Percentiles rank a stretch among this genome's conserved stretches.
These are phyloP conservation scores for Capronia epimyces DNA, from an alignment of 2,329 filamentous ascomycete genomes.

Conservation along the genomic window DNA sequence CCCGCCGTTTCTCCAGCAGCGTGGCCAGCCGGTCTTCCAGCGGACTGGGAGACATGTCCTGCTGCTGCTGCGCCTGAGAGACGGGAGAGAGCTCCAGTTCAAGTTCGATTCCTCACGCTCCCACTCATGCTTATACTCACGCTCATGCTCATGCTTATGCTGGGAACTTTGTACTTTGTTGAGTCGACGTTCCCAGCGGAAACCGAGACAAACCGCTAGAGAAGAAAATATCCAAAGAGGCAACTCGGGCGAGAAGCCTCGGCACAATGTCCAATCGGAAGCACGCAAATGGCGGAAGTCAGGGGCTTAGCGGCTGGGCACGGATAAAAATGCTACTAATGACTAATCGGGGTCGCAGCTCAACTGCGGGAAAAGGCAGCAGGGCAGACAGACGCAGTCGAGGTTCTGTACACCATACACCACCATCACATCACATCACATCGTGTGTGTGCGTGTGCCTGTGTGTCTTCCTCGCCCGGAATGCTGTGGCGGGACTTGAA, in stretches of 20 bases:
- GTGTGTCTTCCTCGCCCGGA: background rate
- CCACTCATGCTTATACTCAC: too few relatives aligned
- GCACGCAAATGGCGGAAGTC: constrained; percentile 1
- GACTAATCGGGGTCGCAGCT: too few relatives aligned
- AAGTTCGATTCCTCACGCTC: too few relatives aligned
- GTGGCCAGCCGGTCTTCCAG: constrained; percentile 22
- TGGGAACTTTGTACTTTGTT: too few relatives aligned
- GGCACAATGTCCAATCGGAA: constrained; percentile 15
- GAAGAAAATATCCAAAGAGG: background rate
- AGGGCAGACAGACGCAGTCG: too few relatives aligned
- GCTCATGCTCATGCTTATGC: too few relatives aligned
- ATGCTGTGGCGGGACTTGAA: constrained; percentile 59
- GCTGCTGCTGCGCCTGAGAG: too few relatives aligned
- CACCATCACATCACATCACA: too few relatives aligned
- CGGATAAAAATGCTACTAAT: constrained; percentile 7
- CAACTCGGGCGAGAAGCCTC: constrained; percentile 3
- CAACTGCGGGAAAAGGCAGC: too few relatives aligned
- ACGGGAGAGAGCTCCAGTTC: too few relatives aligned
- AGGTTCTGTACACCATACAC: too few relatives aligned
- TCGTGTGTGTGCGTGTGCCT: background rate
- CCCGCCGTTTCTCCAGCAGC: constrained; percentile 37
- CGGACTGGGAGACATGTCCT: constrained; percentile 17
- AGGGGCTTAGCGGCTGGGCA: constrained; percentile 15
- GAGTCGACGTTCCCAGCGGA: too few relatives aligned
- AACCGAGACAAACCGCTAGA: background rate